A percentile compares a stretch with the other conserved stretches of the same genome.
These are phyloP conservation scores for Trichoderma koningiopsis DNA, from an alignment of 2,329 filamentous ascomycete species.

Conservation along the genomic window DNA sequence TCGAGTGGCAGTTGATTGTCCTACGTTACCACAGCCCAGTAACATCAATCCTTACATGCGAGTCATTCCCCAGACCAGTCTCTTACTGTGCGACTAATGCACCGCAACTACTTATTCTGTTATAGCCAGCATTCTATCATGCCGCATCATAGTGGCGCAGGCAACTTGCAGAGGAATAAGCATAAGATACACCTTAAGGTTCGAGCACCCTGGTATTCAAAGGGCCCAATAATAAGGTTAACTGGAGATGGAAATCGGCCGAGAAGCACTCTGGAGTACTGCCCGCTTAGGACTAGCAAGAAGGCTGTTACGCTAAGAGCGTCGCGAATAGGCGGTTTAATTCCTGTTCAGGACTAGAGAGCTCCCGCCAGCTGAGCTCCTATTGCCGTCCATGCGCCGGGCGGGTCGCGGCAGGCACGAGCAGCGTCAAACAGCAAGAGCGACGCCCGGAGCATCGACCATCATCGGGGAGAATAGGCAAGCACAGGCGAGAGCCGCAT, in stretches of 20 bases:
- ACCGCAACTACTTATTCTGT: not conserved
- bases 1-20: not conserved
- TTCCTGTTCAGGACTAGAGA: not conserved
- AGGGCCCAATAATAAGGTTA: slow-evolving; percentile 3
- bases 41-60: not conserved
- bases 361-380: not conserved
- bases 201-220: not conserved
- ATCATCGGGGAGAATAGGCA: not conserved
- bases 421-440: not conserved
- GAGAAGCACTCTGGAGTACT: not conserved
- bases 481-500: not conserved
- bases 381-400: not conserved
- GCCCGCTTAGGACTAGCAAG: not conserved
- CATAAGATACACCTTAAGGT: not conserved
- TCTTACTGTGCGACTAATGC: not conserved
- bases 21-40: not conserved
- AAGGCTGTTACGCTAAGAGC: not conserved
- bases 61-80: not conserved
- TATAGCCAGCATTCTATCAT: not conserved
- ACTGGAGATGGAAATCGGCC: not conserved
- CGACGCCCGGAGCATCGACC: not conserved
- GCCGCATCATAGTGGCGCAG: not conserved
- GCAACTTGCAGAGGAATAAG: not conserved
- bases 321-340: not conserved
- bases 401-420: slow-evolving; percentile 1